phyloP scores from a whole-genome alignment of 139 green algal species.

The Dunaliella primolecta region DNA sequence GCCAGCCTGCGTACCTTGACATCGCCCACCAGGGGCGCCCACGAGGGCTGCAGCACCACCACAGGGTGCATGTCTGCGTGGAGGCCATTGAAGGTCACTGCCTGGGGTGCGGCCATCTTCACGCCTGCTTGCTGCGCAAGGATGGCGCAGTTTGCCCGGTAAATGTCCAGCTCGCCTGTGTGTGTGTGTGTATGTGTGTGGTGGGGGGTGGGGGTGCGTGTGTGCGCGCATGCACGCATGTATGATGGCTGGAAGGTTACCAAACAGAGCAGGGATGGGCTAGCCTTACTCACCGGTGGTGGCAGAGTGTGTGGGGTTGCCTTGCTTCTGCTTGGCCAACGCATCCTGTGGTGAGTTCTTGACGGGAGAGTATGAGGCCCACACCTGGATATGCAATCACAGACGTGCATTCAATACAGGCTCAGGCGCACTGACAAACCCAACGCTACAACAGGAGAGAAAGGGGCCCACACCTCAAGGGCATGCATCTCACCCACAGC shows the following conservation, averaged over 20 bases:
- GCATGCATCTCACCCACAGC: no score
- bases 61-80: constrained; percentile 65
- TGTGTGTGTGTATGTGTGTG: constrained; percentile 5
- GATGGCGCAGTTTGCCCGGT: constrained; percentile 45
- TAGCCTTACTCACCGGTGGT: constrained; percentile 71
- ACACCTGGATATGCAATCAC: constrained; percentile 71
- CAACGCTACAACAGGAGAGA: no score
- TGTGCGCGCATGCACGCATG: constrained; percentile 12
- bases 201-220: neutral
- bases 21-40: constrained; percentile 68
- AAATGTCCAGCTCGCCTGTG: constrained; percentile 53
- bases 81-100: constrained; percentile 56
- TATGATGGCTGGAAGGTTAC: no score
- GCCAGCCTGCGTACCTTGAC: constrained; percentile 53
- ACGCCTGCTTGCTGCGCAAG: constrained; percentile 34
- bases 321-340: constrained; percentile 70
- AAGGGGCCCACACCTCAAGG: no score
- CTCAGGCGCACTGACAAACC: no score
- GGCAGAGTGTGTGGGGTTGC: constrained; percentile 86
- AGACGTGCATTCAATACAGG: no score
- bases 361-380: constrained; percentile 93
- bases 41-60: constrained; percentile 74
- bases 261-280: no score
- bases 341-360: constrained; percentile 93
- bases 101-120: constrained; percentile 12